Evolutionary conservation across 192 early-diverging fungal genomes (phyloP).

Genomic region (Diversispora eburnea): DNA sequence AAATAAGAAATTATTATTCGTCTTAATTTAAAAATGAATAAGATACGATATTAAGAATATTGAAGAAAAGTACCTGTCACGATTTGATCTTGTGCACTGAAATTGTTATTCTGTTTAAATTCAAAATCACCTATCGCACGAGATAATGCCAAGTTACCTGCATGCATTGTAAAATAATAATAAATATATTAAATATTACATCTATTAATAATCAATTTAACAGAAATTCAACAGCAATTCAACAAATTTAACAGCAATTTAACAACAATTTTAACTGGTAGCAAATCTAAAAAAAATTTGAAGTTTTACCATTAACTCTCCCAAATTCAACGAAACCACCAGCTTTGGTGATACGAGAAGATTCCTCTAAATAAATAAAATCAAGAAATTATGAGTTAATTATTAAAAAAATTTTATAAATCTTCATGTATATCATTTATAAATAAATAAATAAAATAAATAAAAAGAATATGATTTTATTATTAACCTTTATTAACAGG

Average conservation of each 20-base stretch:
- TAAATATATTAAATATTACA: constrained; percentile 18
- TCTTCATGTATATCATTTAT: background rate
- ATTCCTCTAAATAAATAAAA: constrained; percentile 52
- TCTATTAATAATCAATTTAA: constrained; percentile 12
- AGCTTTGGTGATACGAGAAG: constrained; percentile 77
- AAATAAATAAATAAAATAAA: constrained; percentile 21
- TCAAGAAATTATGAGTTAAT: background rate
- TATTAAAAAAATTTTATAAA: background rate
- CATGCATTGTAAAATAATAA: background rate
- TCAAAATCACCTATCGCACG: constrained; percentile 98
- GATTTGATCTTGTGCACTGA: constrained; percentile 84
- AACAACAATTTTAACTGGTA: background rate
- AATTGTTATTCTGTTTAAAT: constrained; percentile 84
- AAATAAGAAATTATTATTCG: background rate
- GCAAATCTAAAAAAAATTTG: background rate
- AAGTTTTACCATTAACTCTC: constrained; percentile 84
- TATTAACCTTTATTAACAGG: constrained; percentile 67
- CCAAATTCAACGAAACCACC: constrained; percentile 99
- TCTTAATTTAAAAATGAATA: background rate
- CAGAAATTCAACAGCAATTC: constrained; percentile 7
- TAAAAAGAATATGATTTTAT: background rate
- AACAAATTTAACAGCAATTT: background rate
- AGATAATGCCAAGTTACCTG: constrained; percentile 91
- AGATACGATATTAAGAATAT: background rate
- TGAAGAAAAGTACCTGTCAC: constrained; percentile 65